phyloP scores from a whole-genome alignment of 257 asterid species.

The Echium plantagineum region DNA sequence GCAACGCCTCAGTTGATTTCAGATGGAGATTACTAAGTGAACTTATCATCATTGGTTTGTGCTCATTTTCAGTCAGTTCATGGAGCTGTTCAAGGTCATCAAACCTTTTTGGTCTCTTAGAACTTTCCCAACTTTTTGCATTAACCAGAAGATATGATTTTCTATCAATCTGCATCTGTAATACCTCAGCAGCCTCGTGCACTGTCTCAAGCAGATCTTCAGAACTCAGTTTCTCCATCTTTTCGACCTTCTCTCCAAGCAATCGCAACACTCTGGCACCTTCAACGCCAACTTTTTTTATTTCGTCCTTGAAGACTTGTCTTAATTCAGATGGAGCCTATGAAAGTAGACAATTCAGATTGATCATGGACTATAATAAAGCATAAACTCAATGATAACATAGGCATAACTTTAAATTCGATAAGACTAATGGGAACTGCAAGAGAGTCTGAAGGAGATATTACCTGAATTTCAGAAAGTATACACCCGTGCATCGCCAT shows the following conservation, averaged over 20 bases:
- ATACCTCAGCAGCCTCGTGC: slow-evolving; percentile 83
- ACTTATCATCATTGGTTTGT: slow-evolving; percentile 29
- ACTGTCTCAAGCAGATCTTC: slow-evolving; percentile 54
- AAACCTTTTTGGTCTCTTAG: slow-evolving; percentile 37
- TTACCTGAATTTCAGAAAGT: slow-evolving; percentile 94
- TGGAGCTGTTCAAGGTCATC: slow-evolving; percentile 47
- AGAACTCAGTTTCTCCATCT: slow-evolving; percentile 73
- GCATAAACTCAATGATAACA: too few species aligned
- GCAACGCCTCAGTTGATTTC: slow-evolving; percentile 32
- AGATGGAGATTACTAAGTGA: slow-evolving; percentile 41
- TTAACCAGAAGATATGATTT: slow-evolving; percentile 81
- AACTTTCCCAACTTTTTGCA: slow-evolving; percentile 69
- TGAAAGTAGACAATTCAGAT: slow-evolving; percentile 3
- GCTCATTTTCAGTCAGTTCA: slow-evolving; percentile 60
- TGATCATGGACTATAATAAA: too few species aligned
- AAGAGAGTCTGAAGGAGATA: not conserved
- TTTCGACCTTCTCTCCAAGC: slow-evolving; percentile 80
- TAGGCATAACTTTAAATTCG: too few species aligned
- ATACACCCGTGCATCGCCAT: slow-evolving; percentile 97
- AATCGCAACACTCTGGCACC: slow-evolving; percentile 67
- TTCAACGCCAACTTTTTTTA: slow-evolving; percentile 67
- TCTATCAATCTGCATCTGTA: slow-evolving; percentile 72
- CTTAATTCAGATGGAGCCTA: slow-evolving; percentile 79
- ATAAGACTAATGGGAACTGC: not conserved
- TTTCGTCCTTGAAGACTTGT: slow-evolving; percentile 50